These are phyloP conservation scores for Thymus mandschuricus DNA, from an alignment of 257 asterid species.

Conservation along the genomic window DNA sequence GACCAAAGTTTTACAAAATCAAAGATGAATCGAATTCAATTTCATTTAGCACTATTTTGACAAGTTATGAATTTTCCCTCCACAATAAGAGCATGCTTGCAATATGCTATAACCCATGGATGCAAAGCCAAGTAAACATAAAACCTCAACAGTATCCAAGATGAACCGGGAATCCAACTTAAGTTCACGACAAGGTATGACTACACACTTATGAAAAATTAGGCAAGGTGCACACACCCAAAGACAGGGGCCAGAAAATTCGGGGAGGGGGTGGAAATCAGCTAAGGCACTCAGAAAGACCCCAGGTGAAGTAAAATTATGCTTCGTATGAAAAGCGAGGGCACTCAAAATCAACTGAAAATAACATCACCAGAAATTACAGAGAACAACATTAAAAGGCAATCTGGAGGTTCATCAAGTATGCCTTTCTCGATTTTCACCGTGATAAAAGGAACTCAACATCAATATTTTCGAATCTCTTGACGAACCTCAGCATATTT, in stretches of 20 bases:
- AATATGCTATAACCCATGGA: not conserved
- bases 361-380: not conserved
- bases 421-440: not conserved
- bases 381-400: not conserved
- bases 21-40: not conserved
- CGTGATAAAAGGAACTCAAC: not conserved
- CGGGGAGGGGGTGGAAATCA: not conserved
- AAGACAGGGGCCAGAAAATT: not conserved
- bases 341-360: not conserved
- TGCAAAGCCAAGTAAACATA: constrained; percentile 1
- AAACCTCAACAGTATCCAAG: not conserved
- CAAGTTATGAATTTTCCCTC: no score
- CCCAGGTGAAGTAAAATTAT: not conserved
- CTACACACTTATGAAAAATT: not conserved
- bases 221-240: not conserved
- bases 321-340: not conserved
- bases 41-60: not conserved
- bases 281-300: not conserved
- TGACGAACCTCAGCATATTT: constrained; percentile 1
- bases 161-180: not conserved
- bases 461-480: constrained; percentile 14
- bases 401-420: not conserved
- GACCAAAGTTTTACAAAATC: not conserved
- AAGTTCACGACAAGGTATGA: not conserved
- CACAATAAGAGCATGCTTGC: constrained; percentile 1